phyloP scores from a whole-genome alignment of 352 stramenopile genomes.

The Pythium dissimile region DNA sequence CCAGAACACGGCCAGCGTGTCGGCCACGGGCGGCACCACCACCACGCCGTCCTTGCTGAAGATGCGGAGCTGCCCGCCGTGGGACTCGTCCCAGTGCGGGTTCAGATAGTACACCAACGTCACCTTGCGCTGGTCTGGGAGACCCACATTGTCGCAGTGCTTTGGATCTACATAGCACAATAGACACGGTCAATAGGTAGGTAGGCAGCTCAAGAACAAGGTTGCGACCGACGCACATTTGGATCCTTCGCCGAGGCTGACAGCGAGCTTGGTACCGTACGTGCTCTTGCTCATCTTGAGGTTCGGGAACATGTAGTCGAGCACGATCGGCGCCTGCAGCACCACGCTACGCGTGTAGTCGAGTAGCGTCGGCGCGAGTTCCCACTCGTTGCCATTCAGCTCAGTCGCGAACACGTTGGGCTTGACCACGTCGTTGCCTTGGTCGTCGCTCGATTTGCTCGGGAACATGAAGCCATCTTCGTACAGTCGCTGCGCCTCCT shows the following conservation, averaged over 20 bases:
- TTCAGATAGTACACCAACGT: conserved; percentile 82
- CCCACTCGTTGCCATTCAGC: conserved; percentile 47
- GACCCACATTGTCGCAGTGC: conserved; percentile 47
- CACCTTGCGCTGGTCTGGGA: conserved; percentile 54
- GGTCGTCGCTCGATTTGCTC: conserved; percentile 43
- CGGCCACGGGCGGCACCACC: conserved; percentile 61
- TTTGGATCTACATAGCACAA: conserved; percentile 34
- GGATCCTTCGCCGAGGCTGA: conserved; percentile 43
- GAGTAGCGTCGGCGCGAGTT: conserved; percentile 40
- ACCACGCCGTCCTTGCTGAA: conserved; percentile 32
- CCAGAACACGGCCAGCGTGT: conserved; percentile 87
- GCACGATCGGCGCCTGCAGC: conserved; percentile 39
- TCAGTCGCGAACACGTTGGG: conserved; percentile 48
- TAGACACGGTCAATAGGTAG: background rate
- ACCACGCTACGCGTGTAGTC: conserved; percentile 53
- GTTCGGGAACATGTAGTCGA: conserved; percentile 47
- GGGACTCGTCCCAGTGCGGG: conserved; percentile 43
- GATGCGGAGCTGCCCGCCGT: conserved; percentile 56
- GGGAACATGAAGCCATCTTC: conserved; percentile 50
- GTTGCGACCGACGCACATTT: conserved; percentile 28
- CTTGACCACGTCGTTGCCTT: conserved; percentile 37
- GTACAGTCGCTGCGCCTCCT: conserved; percentile 41
- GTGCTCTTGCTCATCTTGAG: conserved; percentile 39
- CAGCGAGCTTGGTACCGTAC: conserved; percentile 50
- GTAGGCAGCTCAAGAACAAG: background rate